These are phyloP conservation scores for Haplosporangium gracile DNA, from an alignment of 192 early-diverging fungal species.

Conservation along the genomic window DNA sequence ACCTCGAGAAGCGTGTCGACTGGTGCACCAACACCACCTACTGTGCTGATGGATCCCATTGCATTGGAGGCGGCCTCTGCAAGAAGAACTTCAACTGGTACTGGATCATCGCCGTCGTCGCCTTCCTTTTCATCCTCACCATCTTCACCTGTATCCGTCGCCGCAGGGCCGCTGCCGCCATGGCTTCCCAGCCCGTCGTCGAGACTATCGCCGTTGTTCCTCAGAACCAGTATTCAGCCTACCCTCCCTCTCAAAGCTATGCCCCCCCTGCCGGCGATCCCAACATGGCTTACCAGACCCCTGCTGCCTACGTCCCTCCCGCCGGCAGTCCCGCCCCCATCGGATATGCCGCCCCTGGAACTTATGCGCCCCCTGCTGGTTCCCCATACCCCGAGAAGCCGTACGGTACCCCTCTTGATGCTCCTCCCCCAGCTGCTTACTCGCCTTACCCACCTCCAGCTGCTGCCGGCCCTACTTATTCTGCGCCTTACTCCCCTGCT, in stretches of 20 bases:
- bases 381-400: constrained; percentile 22
- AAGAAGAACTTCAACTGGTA: constrained; percentile 34
- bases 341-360: constrained; percentile 1
- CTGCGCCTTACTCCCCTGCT: neutral
- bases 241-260: constrained; percentile 11
- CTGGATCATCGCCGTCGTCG: constrained; percentile 36
- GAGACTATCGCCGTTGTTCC: neutral
- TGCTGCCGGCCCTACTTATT: constrained; percentile 1
- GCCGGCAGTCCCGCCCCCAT: neutral
- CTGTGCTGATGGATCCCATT: constrained; percentile 29
- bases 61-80: constrained; percentile 9
- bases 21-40: constrained; percentile 5
- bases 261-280: constrained; percentile 50
- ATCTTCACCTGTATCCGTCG: constrained; percentile 9
- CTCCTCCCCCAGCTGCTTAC: constrained; percentile 23
- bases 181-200: constrained; percentile 11
- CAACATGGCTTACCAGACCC: constrained; percentile 41
- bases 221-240: constrained; percentile 2
- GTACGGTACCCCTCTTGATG: constrained; percentile 7
- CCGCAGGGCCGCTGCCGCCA: constrained; percentile 7
- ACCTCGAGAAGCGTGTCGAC: constrained; percentile 35
- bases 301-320: constrained; percentile 26
- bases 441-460: constrained; percentile 26
- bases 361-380: constrained; percentile 11
- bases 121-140: constrained; percentile 12